phyloP scores from a whole-genome alignment of 2,329 filamentous ascomycete species.

The Xylariales sp. region DNA sequence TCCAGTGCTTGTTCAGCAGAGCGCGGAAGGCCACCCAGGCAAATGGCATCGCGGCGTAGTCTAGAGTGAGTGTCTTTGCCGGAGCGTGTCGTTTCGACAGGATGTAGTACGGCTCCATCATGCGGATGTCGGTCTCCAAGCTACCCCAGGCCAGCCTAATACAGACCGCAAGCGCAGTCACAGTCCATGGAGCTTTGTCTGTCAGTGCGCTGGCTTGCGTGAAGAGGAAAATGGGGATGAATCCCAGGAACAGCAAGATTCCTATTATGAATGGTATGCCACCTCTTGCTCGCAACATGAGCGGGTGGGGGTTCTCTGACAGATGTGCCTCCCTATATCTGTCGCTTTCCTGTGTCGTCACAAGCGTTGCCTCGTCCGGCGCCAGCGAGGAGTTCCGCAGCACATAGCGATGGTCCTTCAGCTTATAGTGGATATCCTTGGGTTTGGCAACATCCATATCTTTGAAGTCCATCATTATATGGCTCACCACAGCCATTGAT shows the following conservation, averaged over 20 bases:
- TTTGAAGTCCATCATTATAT: constrained; percentile 70
- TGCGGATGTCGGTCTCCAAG: constrained; percentile 64
- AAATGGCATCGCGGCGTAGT: constrained; percentile 70
- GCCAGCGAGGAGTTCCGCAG: constrained; percentile 67
- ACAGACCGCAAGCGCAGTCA: constrained; percentile 60
- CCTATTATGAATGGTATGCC: constrained; percentile 57
- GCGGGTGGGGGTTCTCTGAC: constrained; percentile 59
- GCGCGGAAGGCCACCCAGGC: constrained; percentile 59
- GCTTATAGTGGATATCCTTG: constrained; percentile 60
- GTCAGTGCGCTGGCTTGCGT: constrained; percentile 49
- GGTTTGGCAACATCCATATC: constrained; percentile 65
- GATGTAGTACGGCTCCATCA: constrained; percentile 72
- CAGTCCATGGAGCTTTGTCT: constrained; percentile 58
- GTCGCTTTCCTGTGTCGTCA: constrained; percentile 37
- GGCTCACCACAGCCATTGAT: constrained; percentile 68
- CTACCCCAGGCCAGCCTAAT: constrained; percentile 66
- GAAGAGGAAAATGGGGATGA: constrained; percentile 62
- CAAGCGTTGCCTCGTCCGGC: constrained; percentile 51
- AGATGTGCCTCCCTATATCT: constrained; percentile 45
- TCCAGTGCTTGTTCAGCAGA: constrained; percentile 56
- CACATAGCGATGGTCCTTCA: constrained; percentile 64
- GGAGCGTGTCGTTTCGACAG: constrained; percentile 62
- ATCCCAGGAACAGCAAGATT: constrained; percentile 49
- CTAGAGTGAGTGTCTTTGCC: constrained; percentile 61
- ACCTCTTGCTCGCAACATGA: constrained; percentile 60